These are phyloP conservation scores for Aureobasidium sp. DNA, from an alignment of 2,329 filamentous ascomycete genomes.

Conservation along the genomic window DNA sequence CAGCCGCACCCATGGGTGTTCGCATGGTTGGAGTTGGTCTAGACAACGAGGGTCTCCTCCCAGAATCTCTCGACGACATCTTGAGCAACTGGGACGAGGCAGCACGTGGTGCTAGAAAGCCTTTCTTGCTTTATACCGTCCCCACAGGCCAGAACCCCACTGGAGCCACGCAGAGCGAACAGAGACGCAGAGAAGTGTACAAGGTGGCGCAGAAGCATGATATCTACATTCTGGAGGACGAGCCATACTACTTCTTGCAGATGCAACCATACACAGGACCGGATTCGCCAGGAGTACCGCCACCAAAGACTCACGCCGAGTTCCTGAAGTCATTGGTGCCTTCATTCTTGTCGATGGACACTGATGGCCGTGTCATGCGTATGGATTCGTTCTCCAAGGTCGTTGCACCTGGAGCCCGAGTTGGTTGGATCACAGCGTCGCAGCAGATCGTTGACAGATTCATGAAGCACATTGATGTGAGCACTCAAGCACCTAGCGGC, in stretches of 20 bases:
- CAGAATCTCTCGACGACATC: constrained; percentile 53
- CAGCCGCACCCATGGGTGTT: constrained; percentile 54
- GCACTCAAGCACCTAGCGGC: constrained; percentile 77
- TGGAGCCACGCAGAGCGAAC: constrained; percentile 65
- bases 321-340: constrained; percentile 69
- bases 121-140: constrained; percentile 61
- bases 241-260: constrained; percentile 91
- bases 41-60: constrained; percentile 57
- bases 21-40: constrained; percentile 53
- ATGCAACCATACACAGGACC: constrained; percentile 65
- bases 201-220: constrained; percentile 74
- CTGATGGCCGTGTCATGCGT: constrained; percentile 79
- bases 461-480: constrained; percentile 71
- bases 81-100: constrained; percentile 57
- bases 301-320: constrained; percentile 55
- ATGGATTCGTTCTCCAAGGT: constrained; percentile 94
- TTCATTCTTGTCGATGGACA: constrained; percentile 69
- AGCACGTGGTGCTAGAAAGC: constrained; percentile 51
- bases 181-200: constrained; percentile 66
- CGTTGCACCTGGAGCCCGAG: constrained; percentile 68
- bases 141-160: constrained; percentile 87
- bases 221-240: constrained; percentile 80
- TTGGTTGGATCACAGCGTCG: constrained; percentile 84
- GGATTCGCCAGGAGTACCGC: constrained; percentile 41
- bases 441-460: constrained; percentile 79